Evolutionary conservation across 441 rosid species (phyloP), one percentile per base, ranked within the genome.

Genomic region (Breynia disticha): DNA sequence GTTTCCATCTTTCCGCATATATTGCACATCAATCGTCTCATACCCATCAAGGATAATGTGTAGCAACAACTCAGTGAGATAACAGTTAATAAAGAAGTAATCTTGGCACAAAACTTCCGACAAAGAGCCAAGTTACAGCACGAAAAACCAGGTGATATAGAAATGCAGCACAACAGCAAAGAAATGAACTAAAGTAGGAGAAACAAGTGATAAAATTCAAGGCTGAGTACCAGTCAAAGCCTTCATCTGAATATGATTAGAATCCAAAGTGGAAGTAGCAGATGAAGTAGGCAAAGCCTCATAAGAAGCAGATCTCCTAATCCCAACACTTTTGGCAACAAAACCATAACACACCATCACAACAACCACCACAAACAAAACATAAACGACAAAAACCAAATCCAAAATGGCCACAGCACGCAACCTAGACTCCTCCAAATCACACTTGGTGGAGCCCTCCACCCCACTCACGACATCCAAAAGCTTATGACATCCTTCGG

Each of bases 181-280:
- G 7, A 28, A 28, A 28, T 5, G 8, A 28, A 28, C 35, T 4
- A 28, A 4, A 9, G 8, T 28, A 9, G 5, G 35, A 28, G 35
- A 28, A 28, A 28, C 35, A 28, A 28, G 35, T 5, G 35, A n/a
- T n/a, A 9, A 16, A 15, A 1, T 9, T 89, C 83, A 93, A 19
- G 95, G 96, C 77, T 90, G 98, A 16, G 84, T 90, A 16, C 99
- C 97, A 0, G 83, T 41, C 75, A 94, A 70, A 5, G 95, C 82
- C 73, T 94, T 94, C 97, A 94, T 86, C 81, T 94, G 99, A 77
- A 90, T 79, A 52, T 75, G 88, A 69, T 70, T 79, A 46, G 78
- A 61, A 72, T 82, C 85, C 5, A 60, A 12, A 41, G 42, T 8
- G 8, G 35, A 28, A 3, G 74, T 77, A 11, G 63, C 47, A 56